These are phyloP conservation scores for Aspergillus cavernicola DNA, from an alignment of 495 filamentous ascomycete genomes.

Conservation along the genomic window DNA sequence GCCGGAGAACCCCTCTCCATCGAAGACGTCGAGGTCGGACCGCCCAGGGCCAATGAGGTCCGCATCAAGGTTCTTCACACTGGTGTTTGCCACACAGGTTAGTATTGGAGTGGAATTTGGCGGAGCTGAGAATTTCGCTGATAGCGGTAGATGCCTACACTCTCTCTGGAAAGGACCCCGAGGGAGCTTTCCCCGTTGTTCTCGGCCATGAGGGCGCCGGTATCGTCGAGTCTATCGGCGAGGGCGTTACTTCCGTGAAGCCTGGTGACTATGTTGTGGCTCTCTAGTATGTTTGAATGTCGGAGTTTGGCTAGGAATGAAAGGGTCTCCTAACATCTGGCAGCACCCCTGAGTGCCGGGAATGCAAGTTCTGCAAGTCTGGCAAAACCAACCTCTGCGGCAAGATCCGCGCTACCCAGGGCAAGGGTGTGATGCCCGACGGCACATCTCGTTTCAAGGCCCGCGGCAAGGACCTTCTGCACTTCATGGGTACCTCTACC, in stretches of 20 bases:
- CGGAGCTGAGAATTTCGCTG: background rate
- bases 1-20: constrained; percentile 82
- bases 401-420: constrained; percentile 97
- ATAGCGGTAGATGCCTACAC: constrained; percentile 84
- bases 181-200: constrained; percentile 95
- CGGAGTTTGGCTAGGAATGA: background rate
- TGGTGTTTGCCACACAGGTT: constrained; percentile 97
- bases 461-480: constrained; percentile 88
- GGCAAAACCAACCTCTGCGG: constrained; percentile 99
- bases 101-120: constrained; percentile 17
- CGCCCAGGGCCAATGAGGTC: constrained; percentile 92
- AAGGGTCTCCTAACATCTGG: background rate
- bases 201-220: constrained; percentile 97
- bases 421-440: constrained; percentile 94
- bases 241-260: constrained; percentile 92
- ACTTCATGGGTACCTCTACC: constrained; percentile 99
- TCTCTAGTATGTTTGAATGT: constrained; percentile 66
- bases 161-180: constrained; percentile 94
- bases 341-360: constrained; percentile 91
- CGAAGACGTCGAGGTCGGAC: constrained; percentile 87
- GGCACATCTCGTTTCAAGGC: constrained; percentile 93
- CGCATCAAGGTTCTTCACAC: constrained; percentile 96
- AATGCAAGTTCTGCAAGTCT: constrained; percentile 99
- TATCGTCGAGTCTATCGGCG: constrained; percentile 93
- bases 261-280: constrained; percentile 78